Evolutionary conservation across 441 rosid genomes (phyloP), one percentile per base, ranked within the genome.

Genomic region (Theobroma grandiflorum): DNA sequence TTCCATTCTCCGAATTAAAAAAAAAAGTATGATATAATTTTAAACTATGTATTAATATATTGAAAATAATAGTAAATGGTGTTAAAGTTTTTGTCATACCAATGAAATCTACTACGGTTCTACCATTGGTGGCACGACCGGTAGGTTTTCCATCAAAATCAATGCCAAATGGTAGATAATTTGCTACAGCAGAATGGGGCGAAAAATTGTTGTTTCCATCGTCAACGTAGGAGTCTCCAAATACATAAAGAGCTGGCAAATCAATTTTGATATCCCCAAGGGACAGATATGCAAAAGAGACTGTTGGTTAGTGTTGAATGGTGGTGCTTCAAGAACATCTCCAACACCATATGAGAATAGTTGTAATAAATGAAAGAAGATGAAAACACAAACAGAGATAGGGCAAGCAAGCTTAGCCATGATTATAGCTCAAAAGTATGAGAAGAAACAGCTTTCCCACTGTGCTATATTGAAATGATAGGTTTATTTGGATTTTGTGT

Each of bases 141-240:
- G 77, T 74, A 8, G 77, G 33, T 58, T 74, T 57, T 31, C 77
- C 26, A 14, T 37, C 45, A 71, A 74, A 74, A 74, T 74, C 77
- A 57, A 57, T 20, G n/a, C 55, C 77, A 5, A 18, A 74, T n/a
- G 77, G 77, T 2, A 49, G 26, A 49, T n/a, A 74, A 58, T 31
- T 31, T 6, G 2, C 42, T 8, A 15, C 52, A n/a, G 16, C 22
- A 9, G 31, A 26, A 26, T 20, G 31, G 6, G 42, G 26, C 53
- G 40, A 55, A 58, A 20, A 43, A 31, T 57, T 74, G 37, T 74
- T 74, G 67, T 74, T 74, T n/a, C 77, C 77, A 49, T n/a, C 4
- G 52, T 74, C 67, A 18, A 40, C 33, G 20, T 38, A 73, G n/a
- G 67, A 74, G 67, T 58, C 77, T 20, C 77, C 77, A 16, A 74